Evolutionary conservation across 1,284 basidiomycete species (phyloP), one percentile per base, ranked within the genome.

Genomic region (Cutaneotrichosporon daszewskae): DNA sequence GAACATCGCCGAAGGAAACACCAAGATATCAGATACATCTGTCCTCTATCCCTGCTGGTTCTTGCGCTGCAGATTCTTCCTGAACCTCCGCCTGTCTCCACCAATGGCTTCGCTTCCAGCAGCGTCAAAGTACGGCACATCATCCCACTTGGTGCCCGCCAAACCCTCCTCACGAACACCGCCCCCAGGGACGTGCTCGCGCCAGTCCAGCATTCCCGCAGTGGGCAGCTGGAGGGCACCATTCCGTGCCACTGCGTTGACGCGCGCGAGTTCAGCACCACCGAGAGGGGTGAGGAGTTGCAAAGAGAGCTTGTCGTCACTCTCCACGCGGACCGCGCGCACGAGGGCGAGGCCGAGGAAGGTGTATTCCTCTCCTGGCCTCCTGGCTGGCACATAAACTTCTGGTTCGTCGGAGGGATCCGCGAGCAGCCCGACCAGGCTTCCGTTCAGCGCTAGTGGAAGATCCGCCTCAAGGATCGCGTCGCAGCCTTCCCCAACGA

Each of bases 191-290:
- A 22, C 56, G 55, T 22, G 44, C 59, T 43, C 32, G 62, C 46
- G 71, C 67, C 81, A 84, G 68, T 95, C 88, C 37, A 96, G 71
- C 80, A 90, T 82, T 0, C 84, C 89, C 79, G 83, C 86, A 0
- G 90, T 72, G 0, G 91, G 91, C 0, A 96, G 71, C 61, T 94
- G 88, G 54, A 95, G 73, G 57, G 87, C 85, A 5, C 91, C 91
- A 40, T 67, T 69, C 62, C 86, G 87, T 27, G 91, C 79, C 1
- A 94, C 64, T 13, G 79, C 73, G 75, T 75, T 22, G 65, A 64
- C 27, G 49, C 50, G 5, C 29, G 43, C 23, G 6, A 90, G 72
- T 2, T 75, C 27, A 0, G 57, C 34, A 0, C 75, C 65, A 0
- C 81, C 78, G 0, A 88, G 51, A 0, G 89, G 87, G 0, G 88